These are phyloP conservation scores for Pyrenula aspistea DNA, from an alignment of 495 filamentous ascomycete genomes.

Conservation along the genomic window DNA sequence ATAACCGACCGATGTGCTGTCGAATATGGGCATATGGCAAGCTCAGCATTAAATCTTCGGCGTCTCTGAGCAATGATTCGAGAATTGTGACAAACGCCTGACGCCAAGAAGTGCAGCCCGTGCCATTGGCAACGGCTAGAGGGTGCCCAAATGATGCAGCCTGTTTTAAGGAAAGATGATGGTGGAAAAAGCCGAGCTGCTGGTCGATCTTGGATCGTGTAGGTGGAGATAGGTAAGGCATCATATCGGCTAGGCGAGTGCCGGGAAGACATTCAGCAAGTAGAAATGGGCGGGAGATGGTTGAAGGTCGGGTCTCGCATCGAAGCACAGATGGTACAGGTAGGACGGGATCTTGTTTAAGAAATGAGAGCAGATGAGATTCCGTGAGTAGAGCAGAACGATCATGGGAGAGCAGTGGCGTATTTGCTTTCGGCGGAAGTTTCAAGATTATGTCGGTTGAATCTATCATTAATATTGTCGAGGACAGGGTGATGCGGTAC, in stretches of 20 bases:
- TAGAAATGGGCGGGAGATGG: slow-evolving; percentile 32
- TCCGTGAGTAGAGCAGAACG: slow-evolving; percentile 42
- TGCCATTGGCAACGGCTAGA: slow-evolving; percentile 30
- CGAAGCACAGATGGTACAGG: slow-evolving; percentile 40
- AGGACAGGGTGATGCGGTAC: background rate
- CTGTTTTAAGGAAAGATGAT: slow-evolving; percentile 24
- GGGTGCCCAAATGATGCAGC: slow-evolving; percentile 37
- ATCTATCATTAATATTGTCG: background rate
- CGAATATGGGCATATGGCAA: slow-evolving; percentile 55
- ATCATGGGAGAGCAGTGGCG: slow-evolving; percentile 46
- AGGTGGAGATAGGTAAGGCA: slow-evolving; percentile 18
- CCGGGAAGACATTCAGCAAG: slow-evolving; percentile 37
- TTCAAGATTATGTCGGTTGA: slow-evolving; percentile 32
- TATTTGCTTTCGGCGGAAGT: slow-evolving; percentile 34
- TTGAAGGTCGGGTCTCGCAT: slow-evolving; percentile 27
- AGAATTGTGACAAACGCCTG: slow-evolving; percentile 48
- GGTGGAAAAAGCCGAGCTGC: slow-evolving; percentile 21
- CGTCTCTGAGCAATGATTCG: slow-evolving; percentile 53
- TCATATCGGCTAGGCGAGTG: slow-evolving; percentile 26
- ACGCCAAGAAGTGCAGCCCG: slow-evolving; percentile 44
- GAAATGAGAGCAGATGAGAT: slow-evolving; percentile 35
- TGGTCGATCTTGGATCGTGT: slow-evolving; percentile 32
- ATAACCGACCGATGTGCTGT: slow-evolving; percentile 32
- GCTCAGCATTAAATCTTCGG: slow-evolving; percentile 56
- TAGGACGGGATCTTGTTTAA: slow-evolving; percentile 29